phyloP scores from a whole-genome alignment of 2,329 filamentous ascomycete species.

The Tolypocladium nubicola region DNA sequence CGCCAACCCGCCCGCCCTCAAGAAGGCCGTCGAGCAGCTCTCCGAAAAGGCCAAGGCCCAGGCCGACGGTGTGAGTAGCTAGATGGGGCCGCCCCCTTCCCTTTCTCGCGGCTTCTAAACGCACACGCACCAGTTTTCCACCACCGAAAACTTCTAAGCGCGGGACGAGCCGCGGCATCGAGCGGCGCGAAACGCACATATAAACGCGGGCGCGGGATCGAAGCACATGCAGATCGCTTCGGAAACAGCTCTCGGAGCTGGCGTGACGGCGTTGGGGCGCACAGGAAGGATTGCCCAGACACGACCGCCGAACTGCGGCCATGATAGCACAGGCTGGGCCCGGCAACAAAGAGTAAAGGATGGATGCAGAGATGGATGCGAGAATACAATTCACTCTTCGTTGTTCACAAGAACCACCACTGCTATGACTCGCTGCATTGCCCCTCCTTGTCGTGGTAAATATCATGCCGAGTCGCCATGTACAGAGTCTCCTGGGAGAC shows the following conservation, averaged over 20 bases:
- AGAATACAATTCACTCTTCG: not conserved
- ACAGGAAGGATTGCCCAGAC: not conserved
- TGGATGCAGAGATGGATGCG: not conserved
- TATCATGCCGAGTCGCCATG: not conserved
- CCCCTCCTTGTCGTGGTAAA: not conserved
- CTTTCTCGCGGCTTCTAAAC: not conserved
- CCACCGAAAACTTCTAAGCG: constrained; percentile 11
- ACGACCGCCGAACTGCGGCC: not conserved
- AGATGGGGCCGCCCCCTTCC: not conserved
- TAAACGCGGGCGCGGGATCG: not conserved
- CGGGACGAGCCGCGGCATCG: not conserved
- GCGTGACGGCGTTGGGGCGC: not conserved
- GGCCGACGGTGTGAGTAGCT: constrained; percentile 6
- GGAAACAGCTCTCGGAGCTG: not conserved
- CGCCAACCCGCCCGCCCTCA: constrained; percentile 22
- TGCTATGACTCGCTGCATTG: not conserved
- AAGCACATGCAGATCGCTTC: not conserved
- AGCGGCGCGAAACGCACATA: not conserved
- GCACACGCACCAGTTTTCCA: constrained; percentile 8
- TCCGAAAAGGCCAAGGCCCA: constrained; percentile 15
- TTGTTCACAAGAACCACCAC: not conserved
- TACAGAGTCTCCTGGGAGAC: not conserved
- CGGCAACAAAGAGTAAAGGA: not conserved
- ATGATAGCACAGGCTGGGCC: not conserved
- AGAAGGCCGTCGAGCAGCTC: constrained; percentile 14